Evolutionary conservation across 1,284 basidiomycete species (phyloP), one percentile per base, ranked within the genome.

Genomic region (Apiotrichum akiyoshidainum): DNA sequence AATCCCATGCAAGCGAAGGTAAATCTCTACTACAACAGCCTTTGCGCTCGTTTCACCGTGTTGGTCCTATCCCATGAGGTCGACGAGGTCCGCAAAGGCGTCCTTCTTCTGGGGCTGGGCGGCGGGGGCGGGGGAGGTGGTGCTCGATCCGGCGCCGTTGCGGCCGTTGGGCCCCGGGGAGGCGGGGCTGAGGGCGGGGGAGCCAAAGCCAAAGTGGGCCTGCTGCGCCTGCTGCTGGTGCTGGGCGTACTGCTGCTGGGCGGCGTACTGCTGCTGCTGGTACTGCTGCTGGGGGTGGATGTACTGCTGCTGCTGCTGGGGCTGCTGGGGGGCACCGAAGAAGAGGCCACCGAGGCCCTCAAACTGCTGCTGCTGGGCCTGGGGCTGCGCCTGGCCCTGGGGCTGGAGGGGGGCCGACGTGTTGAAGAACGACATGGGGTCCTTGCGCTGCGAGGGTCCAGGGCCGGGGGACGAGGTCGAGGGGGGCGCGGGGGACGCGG

Each of bases 81-180:
- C 70, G 40, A 76, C 76, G 34, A 79, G 64, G 64, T 78, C 77
- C 17, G 76, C 77, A 66, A 79, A 79, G 22, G 76, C 76, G 57
- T 79, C 77, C 55, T 74, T 73, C 67, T 76, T 74, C 65, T 67
- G 61, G 37, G 41, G 58, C 50, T 64, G 65, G 50, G 61, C 62
- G 17, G 66, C 49, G 21, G 58, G 55, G 54, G 64, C n/a, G 40
- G 41, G 21, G 54, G 57, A 44, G 11, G 35, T 9, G 10, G 49
- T 22, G 37, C 34, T 39, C n/a, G 49, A 37, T 40, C 46, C 22
- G 54, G 34, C 8, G 44, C 34, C 49, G 49, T 26, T 14, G 49
- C 33, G 55, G 22, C 59, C 52, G 46, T 54, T 52, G 40, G 44
- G 40, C 26, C 49, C 53, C n/a, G 42, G n/a, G n/a, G 56, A 52